Base-by-base conservation (phyloP, 306 rosid genomes). In the Pachyrhizus erosus region DNA sequence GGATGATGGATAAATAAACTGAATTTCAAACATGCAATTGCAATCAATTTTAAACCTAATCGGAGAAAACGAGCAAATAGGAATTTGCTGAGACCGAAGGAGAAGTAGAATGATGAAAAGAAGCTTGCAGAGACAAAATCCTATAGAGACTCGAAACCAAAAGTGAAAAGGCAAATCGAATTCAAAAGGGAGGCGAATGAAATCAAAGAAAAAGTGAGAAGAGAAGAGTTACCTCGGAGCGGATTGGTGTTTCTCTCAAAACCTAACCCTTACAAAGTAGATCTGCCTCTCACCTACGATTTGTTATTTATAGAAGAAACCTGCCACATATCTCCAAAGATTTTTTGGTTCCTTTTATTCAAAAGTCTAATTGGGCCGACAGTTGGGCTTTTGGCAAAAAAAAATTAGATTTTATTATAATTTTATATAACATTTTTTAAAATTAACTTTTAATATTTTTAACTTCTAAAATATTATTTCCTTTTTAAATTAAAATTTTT, bases 181-280 rank as follows among this genome's bases (percentile, higher is more conserved):
- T 45, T 4, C 51, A 58, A 23, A 1, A n/a, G n/a, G n/a, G n/a
- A n/a, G n/a, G n/a, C n/a, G n/a, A n/a, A n/a, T n/a, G n/a, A n/a
- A n/a, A n/a, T n/a, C n/a, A n/a, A n/a, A n/a, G n/a, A n/a, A n/a
- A n/a, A n/a, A n/a, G n/a, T n/a, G 9, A 20, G 21, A 33, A 12
- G 29, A 45, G 73, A 57, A 21, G 2, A 2, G 12, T 49, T 74
- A 81, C 80, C 75, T 62, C 31, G 12, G 11, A 62, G 68, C 5
- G 12, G 34, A 37, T 81, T 51, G 60, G 34, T 11, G 80, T 11
- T 52, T 52, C 34, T 52, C 1, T 4, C 0, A 73, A 73, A 61
- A 72, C 84, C 84, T 80, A 80, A 72, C 79, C 43, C 75, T 73
- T 15, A 24, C 74, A 48, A 81, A 81, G 55, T 61, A n/a, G 55